These are phyloP conservation scores for Cystobasidium pallidum DNA, from an alignment of 1,284 basidiomycete genomes.

Conservation along the genomic window DNA sequence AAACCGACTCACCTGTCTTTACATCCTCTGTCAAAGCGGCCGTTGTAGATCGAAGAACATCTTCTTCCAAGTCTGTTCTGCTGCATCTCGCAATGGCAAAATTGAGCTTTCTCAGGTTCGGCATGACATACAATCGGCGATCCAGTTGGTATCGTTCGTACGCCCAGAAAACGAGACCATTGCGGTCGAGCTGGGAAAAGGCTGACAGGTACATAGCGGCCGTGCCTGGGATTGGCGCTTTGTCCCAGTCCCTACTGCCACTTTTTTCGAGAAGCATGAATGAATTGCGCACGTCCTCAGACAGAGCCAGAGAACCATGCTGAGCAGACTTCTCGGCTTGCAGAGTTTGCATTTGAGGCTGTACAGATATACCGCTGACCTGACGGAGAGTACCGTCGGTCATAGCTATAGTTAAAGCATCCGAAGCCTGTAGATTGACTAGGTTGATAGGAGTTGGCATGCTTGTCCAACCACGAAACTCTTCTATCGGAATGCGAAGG, in stretches of 20 bases:
- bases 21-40: not conserved
- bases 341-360: not conserved
- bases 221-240: slow-evolving; percentile 1
- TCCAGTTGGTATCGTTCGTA: slow-evolving; percentile 28
- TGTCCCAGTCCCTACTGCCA: slow-evolving; percentile 1
- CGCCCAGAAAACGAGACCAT: slow-evolving; percentile 9
- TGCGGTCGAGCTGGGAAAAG: slow-evolving; percentile 4
- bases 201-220: slow-evolving; percentile 22
- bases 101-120: slow-evolving; percentile 25
- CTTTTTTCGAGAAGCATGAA: slow-evolving; percentile 23
- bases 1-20: slow-evolving; percentile 5
- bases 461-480: slow-evolving; percentile 22
- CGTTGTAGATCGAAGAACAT: not conserved
- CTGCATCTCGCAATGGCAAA: slow-evolving; percentile 12
- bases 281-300: not conserved
- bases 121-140: slow-evolving; percentile 19
- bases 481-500: slow-evolving; percentile 24
- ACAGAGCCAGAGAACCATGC: not conserved
- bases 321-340: not conserved
- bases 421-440: not conserved
- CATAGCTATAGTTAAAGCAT: slow-evolving; percentile 4
- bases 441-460: slow-evolving; percentile 14
- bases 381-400: slow-evolving; percentile 30
- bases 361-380: not conserved
- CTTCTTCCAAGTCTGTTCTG: not conserved